Percentiles rank a stretch among this genome's conserved stretches.
Conservation (phyloP, 768 basidiomycete species). For the Austroboletus festivus region DNA sequence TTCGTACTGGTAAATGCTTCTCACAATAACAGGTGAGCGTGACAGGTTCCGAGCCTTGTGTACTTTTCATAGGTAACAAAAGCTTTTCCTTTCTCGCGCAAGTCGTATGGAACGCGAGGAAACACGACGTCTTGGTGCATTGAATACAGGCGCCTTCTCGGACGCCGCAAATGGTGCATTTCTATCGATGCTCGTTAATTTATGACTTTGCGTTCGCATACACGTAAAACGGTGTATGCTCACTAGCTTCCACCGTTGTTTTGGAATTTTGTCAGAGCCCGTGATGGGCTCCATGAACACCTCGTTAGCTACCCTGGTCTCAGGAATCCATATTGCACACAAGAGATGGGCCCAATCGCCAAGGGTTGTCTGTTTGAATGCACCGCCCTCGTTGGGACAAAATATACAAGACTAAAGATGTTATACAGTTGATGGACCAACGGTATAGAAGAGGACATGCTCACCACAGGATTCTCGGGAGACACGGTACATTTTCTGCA, state of each 20-base stretch:
- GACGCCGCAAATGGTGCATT: slow-evolving; percentile 62
- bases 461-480: slow-evolving; percentile 91
- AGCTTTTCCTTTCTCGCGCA: slow-evolving; percentile 88
- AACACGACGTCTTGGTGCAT: slow-evolving; percentile 87
- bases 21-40: slow-evolving; percentile 83
- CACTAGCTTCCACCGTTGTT: slow-evolving; percentile 92
- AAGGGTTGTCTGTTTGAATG: slow-evolving; percentile 93
- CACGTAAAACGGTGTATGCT: slow-evolving; percentile 28
- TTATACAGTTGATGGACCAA: background rate
- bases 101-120: slow-evolving; percentile 90
- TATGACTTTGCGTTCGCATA: background rate
- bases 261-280: slow-evolving; percentile 82
- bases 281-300: slow-evolving; percentile 99
- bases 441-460: slow-evolving; percentile 25
- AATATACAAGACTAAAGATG: slow-evolving; percentile 76
- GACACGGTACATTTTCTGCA: slow-evolving; percentile 98
- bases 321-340: slow-evolving; percentile 97
- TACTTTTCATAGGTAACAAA: slow-evolving; percentile 82
- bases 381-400: slow-evolving; percentile 95
- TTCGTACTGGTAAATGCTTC: slow-evolving; percentile 81
- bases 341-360: slow-evolving; percentile 96
- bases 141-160: slow-evolving; percentile 89
- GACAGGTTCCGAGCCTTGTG: slow-evolving; percentile 69
- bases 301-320: slow-evolving; percentile 88
- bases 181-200: slow-evolving; percentile 32